Evolutionary conservation across 2,329 filamentous ascomycete species (phyloP), one percentile per base, ranked within the genome.

Genomic region (Ambrosiella xylebori): DNA sequence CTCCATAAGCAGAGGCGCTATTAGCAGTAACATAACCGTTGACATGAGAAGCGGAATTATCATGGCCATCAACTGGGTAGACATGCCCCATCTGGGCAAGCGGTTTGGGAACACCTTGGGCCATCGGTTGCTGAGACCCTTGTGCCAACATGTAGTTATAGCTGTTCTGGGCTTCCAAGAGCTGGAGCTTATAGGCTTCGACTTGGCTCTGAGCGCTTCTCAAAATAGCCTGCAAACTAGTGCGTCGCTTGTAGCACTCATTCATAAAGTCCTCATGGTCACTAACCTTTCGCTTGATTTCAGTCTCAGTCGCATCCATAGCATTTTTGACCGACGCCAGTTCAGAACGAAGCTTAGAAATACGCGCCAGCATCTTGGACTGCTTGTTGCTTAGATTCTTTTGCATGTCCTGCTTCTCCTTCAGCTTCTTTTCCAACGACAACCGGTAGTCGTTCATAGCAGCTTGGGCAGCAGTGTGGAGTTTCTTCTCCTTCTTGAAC

Each of bases 291-390:
- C 9, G 35, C 6, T 13, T 39, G 52, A 19, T 54, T 38, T 54
- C 35, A 17, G 37, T 15, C 15, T 54, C 38, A 27, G 37, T 38
- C 9, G 15, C 39, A n/a, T 19, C 17, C 7, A 15, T 86, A 63
- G 84, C 84, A 63, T 84, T 80, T 27, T 77, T 76, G 64, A 89
- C 82, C 64, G 82, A 81, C 58, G 82, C 80, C 63, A 85, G 77
- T 68, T 89, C 85, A 63, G 80, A 82, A 63, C 85, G 81, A 27
- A 88, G 80, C 71, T 87, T 87, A 65, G 77, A 76, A 64, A 86
- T 84, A 55, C 86, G 82, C 35, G 79, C 76, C 58, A 80, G 79
- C 47, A 88, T 81, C 70, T 86, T 86, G 71, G 87, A 86, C 54
- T 79, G 78, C 68, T 86, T 86, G 59, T 80, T 79, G 65, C 82